A percentile compares a stretch with the other conserved stretches of the same genome.
These are phyloP conservation scores for Talaromyces liani DNA, from an alignment of 495 filamentous ascomycete species.

Conservation along the genomic window DNA sequence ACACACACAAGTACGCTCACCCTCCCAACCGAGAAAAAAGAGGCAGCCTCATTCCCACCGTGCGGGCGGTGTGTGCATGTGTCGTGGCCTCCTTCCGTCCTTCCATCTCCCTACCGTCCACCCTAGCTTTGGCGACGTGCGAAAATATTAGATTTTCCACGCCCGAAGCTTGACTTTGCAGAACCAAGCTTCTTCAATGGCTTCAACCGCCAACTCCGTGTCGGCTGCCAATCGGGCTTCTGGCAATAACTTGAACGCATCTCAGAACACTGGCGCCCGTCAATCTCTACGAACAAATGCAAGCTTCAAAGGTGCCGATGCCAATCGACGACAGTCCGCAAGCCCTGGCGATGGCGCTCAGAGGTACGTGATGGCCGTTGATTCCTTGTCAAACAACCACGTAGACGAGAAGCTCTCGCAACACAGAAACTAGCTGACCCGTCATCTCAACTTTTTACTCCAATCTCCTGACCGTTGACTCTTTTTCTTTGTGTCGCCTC, in stretches of 20 bases:
- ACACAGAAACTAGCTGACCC: not conserved
- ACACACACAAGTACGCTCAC: not conserved
- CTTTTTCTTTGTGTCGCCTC: conserved; percentile 12
- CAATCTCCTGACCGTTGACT: conserved; percentile 8
- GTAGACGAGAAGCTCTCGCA: not conserved
- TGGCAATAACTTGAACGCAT: conserved; percentile 33
- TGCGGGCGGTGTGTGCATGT: not conserved
- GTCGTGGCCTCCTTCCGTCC: not conserved
- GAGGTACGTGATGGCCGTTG: conserved; percentile 36
- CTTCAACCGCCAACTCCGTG: conserved; percentile 39
- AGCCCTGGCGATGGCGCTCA: conserved; percentile 49
- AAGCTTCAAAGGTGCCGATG: conserved; percentile 44
- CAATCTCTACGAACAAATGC: conserved; percentile 44
- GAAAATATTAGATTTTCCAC: conserved; percentile 5
- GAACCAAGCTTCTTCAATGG: conserved; percentile 24
- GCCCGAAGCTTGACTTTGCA: conserved; percentile 1
- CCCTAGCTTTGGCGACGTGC: conserved; percentile 3
- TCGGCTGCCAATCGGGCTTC: conserved; percentile 39
- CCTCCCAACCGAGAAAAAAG: not conserved
- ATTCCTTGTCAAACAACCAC: not conserved
- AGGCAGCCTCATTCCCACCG: conserved; percentile 3
- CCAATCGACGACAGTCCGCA: conserved; percentile 47
- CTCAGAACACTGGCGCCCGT: conserved; percentile 28
- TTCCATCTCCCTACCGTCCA: not conserved
- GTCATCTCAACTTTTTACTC: not conserved